Base-by-base conservation (phyloP, 2,329 filamentous ascomycete genomes). In the Mariannaea sp. region DNA sequence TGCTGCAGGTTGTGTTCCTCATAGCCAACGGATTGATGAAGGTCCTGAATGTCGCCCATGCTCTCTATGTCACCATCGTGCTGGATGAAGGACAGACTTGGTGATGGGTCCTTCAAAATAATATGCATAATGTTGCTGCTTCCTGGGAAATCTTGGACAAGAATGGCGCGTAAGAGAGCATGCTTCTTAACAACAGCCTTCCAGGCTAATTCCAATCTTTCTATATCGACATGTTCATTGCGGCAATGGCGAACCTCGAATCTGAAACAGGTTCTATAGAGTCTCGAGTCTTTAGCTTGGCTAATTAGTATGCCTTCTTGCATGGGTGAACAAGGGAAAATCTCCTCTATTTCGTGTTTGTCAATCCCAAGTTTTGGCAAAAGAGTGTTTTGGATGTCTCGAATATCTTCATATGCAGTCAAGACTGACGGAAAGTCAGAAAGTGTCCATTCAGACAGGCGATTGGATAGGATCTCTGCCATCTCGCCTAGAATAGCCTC, bases 281-380 rank as follows among this genome's bases (percentile, higher is more conserved):
- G 7, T n/a, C 38, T 38, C 13, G 20, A 24, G 40, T 16, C 14
- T 13, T 44, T 51, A 17, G 48, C 33, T 13, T 51, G 48, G 24
- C 48, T 51, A 20, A 51, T 32, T 17, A 51, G 40, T 22, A 51
- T 51, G 26, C 50, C 50, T 24, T 53, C n/a, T 12, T 53, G 50
- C 27, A 53, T 27, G 7, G 50, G 44, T 7, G 50, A 38, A 16
- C 50, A 53, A 29, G 50, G 50, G 29, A 38, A 53, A 13, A 53
- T 9, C 27, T 48, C 50, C 17, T 53, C 50, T 29, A 53, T 30
- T n/a, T 46, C 26, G 7, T 7, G 20, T 4, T 7, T 29, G n/a
- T n/a, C n/a, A n/a, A n/a, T n/a, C n/a, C n/a, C n/a, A n/a, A n/a
- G n/a, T n/a, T n/a, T n/a, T n/a, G n/a, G n/a, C n/a, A n/a, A n/a